A percentile compares a stretch with the other conserved stretches of the same genome.
phyloP scores from a whole-genome alignment of 1,284 basidiomycete species.

The Melampsora americana region DNA sequence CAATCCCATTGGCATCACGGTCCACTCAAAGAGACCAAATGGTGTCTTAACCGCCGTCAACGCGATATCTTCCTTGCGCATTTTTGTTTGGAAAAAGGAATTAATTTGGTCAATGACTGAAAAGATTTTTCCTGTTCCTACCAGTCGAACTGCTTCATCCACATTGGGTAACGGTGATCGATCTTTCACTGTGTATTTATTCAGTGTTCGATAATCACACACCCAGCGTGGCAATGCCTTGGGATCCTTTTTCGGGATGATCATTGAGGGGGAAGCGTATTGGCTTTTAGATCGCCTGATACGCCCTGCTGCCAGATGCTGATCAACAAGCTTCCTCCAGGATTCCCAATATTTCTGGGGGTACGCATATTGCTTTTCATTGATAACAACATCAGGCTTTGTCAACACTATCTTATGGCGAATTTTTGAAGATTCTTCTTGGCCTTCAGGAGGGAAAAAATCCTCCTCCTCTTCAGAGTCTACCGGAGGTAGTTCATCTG shows the following conservation, averaged over 20 bases:
- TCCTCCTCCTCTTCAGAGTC: constrained; percentile 3
- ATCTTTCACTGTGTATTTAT: constrained; percentile 45
- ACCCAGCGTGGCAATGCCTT: constrained; percentile 45
- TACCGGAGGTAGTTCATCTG: neutral
- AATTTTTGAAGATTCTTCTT: neutral
- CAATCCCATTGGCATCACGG: constrained; percentile 57
- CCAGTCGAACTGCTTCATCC: neutral
- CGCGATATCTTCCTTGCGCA: constrained; percentile 55
- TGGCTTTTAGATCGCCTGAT: constrained; percentile 40
- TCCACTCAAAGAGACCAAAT: constrained; percentile 57
- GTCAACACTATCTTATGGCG: constrained; percentile 14
- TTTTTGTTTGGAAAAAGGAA: constrained; percentile 56
- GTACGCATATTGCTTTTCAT: constrained; percentile 28
- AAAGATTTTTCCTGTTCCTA: constrained; percentile 50
- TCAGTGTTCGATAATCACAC: constrained; percentile 44
- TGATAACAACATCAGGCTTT: constrained; percentile 13
- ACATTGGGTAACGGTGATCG: constrained; percentile 42
- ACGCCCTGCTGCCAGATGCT: constrained; percentile 36
- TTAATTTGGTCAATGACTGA: constrained; percentile 58
- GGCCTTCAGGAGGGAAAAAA: neutral
- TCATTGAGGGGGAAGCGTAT: neutral
- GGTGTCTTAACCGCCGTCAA: constrained; percentile 57
- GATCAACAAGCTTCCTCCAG: constrained; percentile 40
- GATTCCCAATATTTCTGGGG: constrained; percentile 22
- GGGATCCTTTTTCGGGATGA: constrained; percentile 44